phyloP scores from a whole-genome alignment of 352 stramenopile species.

The Aphanomyces euteiches region DNA sequence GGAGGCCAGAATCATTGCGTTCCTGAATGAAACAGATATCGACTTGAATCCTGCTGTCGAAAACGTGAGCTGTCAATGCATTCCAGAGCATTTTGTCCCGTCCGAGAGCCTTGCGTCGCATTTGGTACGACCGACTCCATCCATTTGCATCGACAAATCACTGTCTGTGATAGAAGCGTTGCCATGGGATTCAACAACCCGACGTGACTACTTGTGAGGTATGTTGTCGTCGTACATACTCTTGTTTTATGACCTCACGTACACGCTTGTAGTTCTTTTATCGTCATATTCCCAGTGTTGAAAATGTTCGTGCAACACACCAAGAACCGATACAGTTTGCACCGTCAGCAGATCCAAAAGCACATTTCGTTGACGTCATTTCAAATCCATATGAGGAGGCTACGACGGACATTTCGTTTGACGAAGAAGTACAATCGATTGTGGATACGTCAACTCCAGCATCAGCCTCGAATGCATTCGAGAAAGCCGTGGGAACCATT shows the following conservation, averaged over 20 bases:
- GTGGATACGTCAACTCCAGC: background rate
- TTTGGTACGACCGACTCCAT: conserved; percentile 37
- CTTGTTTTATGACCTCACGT: background rate
- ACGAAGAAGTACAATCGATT: conserved; percentile 19
- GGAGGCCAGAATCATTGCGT: conserved; percentile 34
- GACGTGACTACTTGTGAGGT: too few species aligned
- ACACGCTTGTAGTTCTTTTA: conserved; percentile 35
- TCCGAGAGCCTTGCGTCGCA: conserved; percentile 38
- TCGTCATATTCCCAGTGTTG: conserved; percentile 27
- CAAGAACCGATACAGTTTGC: background rate
- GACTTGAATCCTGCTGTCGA: conserved; percentile 34
- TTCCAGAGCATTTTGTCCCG: conserved; percentile 43
- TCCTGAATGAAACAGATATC: conserved; percentile 42
- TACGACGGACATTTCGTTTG: conserved; percentile 20
- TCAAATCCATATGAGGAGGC: background rate
- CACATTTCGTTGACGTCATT: background rate
- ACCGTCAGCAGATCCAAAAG: background rate
- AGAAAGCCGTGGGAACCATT: conserved; percentile 33
- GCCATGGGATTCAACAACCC: conserved; percentile 13
- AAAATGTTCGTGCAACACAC: background rate
- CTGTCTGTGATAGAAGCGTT: conserved; percentile 14
- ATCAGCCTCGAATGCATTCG: conserved; percentile 14
- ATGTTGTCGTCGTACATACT: too few species aligned
- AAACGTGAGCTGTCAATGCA: conserved; percentile 40
- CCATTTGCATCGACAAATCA: background rate